A percentile compares a stretch with the other conserved stretches of the same genome.
These are phyloP conservation scores for Pythium biforme DNA, from an alignment of 352 stramenopile species.

Conservation along the genomic window DNA sequence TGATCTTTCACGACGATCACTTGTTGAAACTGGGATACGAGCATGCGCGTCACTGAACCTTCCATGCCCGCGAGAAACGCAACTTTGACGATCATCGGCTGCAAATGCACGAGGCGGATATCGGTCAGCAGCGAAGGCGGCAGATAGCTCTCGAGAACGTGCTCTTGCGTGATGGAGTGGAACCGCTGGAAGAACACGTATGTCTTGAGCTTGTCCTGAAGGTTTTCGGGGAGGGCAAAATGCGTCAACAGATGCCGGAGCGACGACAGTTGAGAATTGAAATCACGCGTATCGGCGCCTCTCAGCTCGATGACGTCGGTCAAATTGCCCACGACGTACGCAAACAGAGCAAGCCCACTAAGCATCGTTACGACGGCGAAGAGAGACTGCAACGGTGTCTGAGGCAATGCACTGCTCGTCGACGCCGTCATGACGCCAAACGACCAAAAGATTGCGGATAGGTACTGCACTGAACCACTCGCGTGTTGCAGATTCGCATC, in stretches of 20 bases:
- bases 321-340: slow-evolving; percentile 61
- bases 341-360: slow-evolving; percentile 42
- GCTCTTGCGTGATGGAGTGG: slow-evolving; percentile 56
- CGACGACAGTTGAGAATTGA: slow-evolving; percentile 55
- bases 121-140: slow-evolving; percentile 53
- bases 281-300: slow-evolving; percentile 49
- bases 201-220: slow-evolving; percentile 60
- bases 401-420: slow-evolving; percentile 35
- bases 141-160: slow-evolving; percentile 41
- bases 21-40: slow-evolving; percentile 53
- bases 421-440: slow-evolving; percentile 60
- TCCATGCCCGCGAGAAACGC: slow-evolving; percentile 49
- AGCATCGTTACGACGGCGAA: slow-evolving; percentile 52
- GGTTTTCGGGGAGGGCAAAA: slow-evolving; percentile 42
- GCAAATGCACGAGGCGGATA: slow-evolving; percentile 47
- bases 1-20: slow-evolving; percentile 40
- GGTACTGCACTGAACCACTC: slow-evolving; percentile 31
- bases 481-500: slow-evolving; percentile 6
- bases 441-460: slow-evolving; percentile 50
- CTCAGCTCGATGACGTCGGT: slow-evolving; percentile 55
- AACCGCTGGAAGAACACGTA: slow-evolving; percentile 68
- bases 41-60: slow-evolving; percentile 42
- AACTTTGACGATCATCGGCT: slow-evolving; percentile 57
- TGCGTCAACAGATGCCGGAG: slow-evolving; percentile 52
- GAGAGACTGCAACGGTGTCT: slow-evolving; percentile 39